phyloP scores from a whole-genome alignment of 495 filamentous ascomycete genomes.

The Amphirosellinia nigrospora region DNA sequence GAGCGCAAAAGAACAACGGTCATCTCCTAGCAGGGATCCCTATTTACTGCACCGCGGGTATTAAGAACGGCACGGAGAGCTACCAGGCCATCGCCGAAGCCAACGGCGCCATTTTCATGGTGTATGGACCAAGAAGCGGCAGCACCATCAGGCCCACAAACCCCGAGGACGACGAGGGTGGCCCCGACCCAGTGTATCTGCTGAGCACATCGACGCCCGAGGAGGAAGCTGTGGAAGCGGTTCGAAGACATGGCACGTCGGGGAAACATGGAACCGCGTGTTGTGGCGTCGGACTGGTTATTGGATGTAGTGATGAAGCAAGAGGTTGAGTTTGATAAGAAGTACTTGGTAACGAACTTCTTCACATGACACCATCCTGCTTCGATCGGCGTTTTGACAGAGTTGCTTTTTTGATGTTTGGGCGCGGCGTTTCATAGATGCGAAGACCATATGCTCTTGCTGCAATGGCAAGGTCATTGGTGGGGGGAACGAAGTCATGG shows the following conservation, averaged over 20 bases:
- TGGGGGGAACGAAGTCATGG: constrained; percentile 17
- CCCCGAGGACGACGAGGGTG: constrained; percentile 62
- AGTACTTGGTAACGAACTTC: constrained; percentile 58
- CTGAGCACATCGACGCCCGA: constrained; percentile 66
- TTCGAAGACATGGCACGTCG: constrained; percentile 79
- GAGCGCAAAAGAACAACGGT: constrained; percentile 77
- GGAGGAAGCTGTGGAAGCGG: constrained; percentile 77
- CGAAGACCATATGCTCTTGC: constrained; percentile 5
- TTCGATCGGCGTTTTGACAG: not conserved
- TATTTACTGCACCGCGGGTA: constrained; percentile 79
- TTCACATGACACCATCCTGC: constrained; percentile 29
- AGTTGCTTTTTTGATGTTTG: not conserved
- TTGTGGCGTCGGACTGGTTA: constrained; percentile 88
- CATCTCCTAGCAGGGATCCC: constrained; percentile 72
- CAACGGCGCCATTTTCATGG: constrained; percentile 81
- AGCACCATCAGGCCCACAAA: constrained; percentile 62
- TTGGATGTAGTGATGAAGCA: constrained; percentile 89
- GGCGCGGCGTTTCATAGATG: constrained; percentile 17
- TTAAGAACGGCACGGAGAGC: constrained; percentile 80
- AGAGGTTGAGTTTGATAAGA: constrained; percentile 66
- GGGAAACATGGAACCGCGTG: constrained; percentile 71
- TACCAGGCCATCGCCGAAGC: constrained; percentile 83
- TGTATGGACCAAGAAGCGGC: constrained; percentile 76
- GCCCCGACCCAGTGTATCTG: constrained; percentile 76
- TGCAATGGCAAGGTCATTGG: constrained; percentile 23